Conservation (phyloP, 805 yeast species). For the Candida ponderosae region DNA sequence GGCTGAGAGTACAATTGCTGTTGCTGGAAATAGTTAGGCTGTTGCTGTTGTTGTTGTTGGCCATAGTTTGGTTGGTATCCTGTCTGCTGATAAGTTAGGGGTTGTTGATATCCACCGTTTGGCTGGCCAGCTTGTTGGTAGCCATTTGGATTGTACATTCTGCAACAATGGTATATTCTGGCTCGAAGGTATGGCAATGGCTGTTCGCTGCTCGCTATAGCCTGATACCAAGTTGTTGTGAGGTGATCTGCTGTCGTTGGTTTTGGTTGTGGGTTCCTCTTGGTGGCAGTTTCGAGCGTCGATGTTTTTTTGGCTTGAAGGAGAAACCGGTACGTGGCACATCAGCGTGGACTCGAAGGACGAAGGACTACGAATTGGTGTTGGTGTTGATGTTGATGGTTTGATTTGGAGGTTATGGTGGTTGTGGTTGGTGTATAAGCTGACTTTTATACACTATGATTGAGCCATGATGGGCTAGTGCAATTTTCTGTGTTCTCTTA, state of each 20-base stretch:
- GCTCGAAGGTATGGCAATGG: not conserved
- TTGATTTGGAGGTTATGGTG: no score
- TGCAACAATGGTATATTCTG: not conserved
- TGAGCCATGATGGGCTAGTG: no score
- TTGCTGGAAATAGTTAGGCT: slow-evolving; percentile 8
- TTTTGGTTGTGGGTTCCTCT: not conserved
- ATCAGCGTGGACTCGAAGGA: no score
- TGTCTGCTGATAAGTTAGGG: slow-evolving; percentile 10
- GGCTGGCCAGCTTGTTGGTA: slow-evolving; percentile 11
- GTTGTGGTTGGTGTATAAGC: no score
- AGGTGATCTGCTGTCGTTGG: not conserved
- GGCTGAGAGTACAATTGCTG: slow-evolving; percentile 15
- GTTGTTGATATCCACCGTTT: no score
- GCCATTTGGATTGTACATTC: slow-evolving; percentile 4
- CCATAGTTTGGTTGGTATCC: slow-evolving; percentile 9
- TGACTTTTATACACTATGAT: no score
- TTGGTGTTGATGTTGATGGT: no score
- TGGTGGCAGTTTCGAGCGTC: not conserved
- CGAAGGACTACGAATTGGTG: no score
- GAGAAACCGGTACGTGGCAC: no score
- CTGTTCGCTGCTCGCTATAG: not conserved
- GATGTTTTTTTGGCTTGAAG: no score
- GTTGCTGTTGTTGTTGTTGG: slow-evolving; percentile 16
- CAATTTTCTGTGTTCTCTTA: no score
- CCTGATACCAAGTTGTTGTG: not conserved